Evolutionary conservation across 805 yeast species (phyloP), one percentile per base, ranked within the genome.

Genomic region (Candida chauliodis): DNA sequence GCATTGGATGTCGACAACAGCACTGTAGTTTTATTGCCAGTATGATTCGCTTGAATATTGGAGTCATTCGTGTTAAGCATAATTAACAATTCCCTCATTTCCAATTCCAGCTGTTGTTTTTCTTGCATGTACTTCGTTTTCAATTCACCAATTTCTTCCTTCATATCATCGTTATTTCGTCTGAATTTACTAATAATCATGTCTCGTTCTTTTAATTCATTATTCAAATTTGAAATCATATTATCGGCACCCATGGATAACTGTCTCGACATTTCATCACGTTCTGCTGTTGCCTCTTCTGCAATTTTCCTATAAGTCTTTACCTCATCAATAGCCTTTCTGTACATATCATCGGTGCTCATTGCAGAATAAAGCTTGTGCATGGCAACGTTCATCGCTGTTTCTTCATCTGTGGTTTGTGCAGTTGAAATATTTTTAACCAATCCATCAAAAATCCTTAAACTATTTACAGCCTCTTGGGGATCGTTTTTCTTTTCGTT

Each of bases 271-370:
- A 87, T 68, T 23, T 76, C 79, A 54, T 76, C 78, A 41, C 79
- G 59, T 51, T 81, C 88, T 2, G 78, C 77, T 14, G 62, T 58
- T 11, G 80, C 79, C 42, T 71, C 73, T 43, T 78, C 82, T 2
- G 81, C 75, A 28, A 64, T 67, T 41, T 56, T 62, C 4, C 71
- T 66, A 28, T 80, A 71, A 31, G 70, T 76, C 50, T 73, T 71
- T 25, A 80, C 69, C 38, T 76, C 88, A 16, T 53, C 58, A 29
- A 61, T 42, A 4, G 96, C 95, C 43, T 84, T 72, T 37, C 79
- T 70, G 9, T 95, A 95, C 61, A 82, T 81, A 38, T 87, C 95
- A 56, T 91, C 96, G 0, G 96, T 85, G 48, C 81, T 80, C 52
- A 90, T 69, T 19, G 84, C 73, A 30, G 87, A 80, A 42, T 78